These are phyloP conservation scores for Perilla frutescens DNA, from an alignment of 257 asterid genomes.

Conservation along the genomic window DNA sequence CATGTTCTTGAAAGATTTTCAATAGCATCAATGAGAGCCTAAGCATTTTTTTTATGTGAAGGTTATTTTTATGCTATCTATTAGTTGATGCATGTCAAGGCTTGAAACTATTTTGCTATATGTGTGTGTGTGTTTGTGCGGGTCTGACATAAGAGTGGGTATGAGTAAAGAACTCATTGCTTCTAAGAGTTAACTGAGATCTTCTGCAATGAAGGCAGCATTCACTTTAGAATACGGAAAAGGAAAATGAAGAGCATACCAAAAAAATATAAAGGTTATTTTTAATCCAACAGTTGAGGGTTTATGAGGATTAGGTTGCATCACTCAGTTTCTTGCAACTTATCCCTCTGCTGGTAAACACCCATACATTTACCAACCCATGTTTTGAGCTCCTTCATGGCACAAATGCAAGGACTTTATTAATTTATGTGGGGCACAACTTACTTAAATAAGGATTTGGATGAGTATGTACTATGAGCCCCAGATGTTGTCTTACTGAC, in stretches of 20 bases:
- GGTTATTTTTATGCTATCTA: slow-evolving; percentile 6
- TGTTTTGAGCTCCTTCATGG: slow-evolving; percentile 5
- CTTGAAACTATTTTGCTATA: no score
- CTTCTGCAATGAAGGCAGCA: slow-evolving; percentile 9
- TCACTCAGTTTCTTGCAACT: background rate
- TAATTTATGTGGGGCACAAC: background rate
- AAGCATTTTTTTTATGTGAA: slow-evolving; percentile 9
- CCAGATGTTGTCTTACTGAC: no score
- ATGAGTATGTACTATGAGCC: no score
- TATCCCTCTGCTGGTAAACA: background rate
- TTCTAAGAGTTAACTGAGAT: slow-evolving; percentile 2
- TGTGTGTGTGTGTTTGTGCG: no score
- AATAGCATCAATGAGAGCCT: background rate
- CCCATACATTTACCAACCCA: background rate
- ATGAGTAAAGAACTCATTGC: slow-evolving; percentile 9
- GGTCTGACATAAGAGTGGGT: no score
- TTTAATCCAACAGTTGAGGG: background rate
- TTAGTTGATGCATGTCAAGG: background rate
- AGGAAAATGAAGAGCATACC: background rate
- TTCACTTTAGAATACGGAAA: background rate
- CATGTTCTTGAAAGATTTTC: background rate
- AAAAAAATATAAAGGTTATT: background rate
- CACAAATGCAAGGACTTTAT: background rate
- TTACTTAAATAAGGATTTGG: background rate
- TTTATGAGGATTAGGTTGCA: background rate